Evolutionary conservation across 306 rosid species (phyloP).

Genomic region (Vicia faba): DNA sequence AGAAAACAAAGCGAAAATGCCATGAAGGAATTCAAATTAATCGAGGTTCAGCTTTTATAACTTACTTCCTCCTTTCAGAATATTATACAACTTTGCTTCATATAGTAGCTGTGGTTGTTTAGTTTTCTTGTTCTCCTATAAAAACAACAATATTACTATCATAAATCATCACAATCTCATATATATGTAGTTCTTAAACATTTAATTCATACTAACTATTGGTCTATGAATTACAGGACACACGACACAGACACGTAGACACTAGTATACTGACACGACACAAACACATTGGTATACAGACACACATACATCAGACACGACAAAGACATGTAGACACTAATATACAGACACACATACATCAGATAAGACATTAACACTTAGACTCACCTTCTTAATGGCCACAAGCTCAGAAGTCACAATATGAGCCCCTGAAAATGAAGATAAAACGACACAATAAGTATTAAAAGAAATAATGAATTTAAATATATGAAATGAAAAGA

Average conservation of each 20-base stretch:
- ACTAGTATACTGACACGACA: too few relatives aligned
- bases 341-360: too few relatives aligned
- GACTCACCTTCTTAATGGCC: conserved; percentile 72
- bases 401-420: conserved; percentile 57
- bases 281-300: too few relatives aligned
- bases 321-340: too few relatives aligned
- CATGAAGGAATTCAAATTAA: conserved; percentile 11
- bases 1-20: conserved; percentile 14
- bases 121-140: conserved; percentile 58
- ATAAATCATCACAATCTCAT: neutral
- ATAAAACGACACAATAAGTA: neutral
- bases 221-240: too few relatives aligned
- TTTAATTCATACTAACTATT: too few relatives aligned
- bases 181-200: too few relatives aligned
- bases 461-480: neutral
- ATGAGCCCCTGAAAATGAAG: conserved; percentile 49
- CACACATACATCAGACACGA: too few relatives aligned
- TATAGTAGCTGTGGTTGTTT: conserved; percentile 56
- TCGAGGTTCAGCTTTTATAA: conserved; percentile 30
- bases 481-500: neutral
- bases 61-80: conserved; percentile 72
- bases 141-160: conserved; percentile 15
- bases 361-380: too few relatives aligned
- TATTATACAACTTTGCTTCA: conserved; percentile 59
- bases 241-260: too few relatives aligned